A percentile compares a stretch with the other conserved stretches of the same genome.
Evolutionary conservation across 768 basidiomycete genomes (phyloP).

Genomic region (Suillus brevipes): DNA sequence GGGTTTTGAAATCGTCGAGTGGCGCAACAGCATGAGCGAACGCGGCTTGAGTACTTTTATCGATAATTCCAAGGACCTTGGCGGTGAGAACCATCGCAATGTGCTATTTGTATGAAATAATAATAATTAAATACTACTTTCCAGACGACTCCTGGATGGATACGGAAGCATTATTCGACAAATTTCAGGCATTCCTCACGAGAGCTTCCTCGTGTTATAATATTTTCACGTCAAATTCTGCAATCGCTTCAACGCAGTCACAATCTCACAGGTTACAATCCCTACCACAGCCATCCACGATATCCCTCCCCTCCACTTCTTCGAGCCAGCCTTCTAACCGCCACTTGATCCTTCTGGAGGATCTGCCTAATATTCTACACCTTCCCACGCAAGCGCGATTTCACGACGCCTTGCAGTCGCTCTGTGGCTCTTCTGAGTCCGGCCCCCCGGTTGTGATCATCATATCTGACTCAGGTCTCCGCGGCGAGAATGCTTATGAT

Average conservation of each 20-base stretch:
- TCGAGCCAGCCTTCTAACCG: slow-evolving; percentile 31
- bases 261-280: background rate
- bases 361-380: slow-evolving; percentile 89
- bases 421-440: slow-evolving; percentile 38
- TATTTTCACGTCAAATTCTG: slow-evolving; percentile 38
- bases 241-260: background rate
- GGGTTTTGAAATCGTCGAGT: slow-evolving; percentile 81
- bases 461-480: slow-evolving; percentile 77
- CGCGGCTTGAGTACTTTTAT: slow-evolving; percentile 27
- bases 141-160: slow-evolving; percentile 16
- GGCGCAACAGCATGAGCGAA: slow-evolving; percentile 71
- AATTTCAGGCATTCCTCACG: slow-evolving; percentile 74
- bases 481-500: slow-evolving; percentile 58
- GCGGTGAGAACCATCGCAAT: slow-evolving; percentile 7
- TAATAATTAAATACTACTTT: background rate
- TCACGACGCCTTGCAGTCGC: slow-evolving; percentile 62
- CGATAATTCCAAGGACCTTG: slow-evolving; percentile 15
- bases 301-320: slow-evolving; percentile 13
- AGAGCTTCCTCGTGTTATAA: slow-evolving; percentile 63
- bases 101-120: background rate
- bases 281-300: slow-evolving; percentile 11
- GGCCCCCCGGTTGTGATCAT: slow-evolving; percentile 75
- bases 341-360: slow-evolving; percentile 79
- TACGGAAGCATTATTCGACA: slow-evolving; percentile 47
- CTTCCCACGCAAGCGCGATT: slow-evolving; percentile 65